These are phyloP conservation scores for Glycine tomentella DNA, from an alignment of 306 rosid genomes.

Conservation along the genomic window DNA sequence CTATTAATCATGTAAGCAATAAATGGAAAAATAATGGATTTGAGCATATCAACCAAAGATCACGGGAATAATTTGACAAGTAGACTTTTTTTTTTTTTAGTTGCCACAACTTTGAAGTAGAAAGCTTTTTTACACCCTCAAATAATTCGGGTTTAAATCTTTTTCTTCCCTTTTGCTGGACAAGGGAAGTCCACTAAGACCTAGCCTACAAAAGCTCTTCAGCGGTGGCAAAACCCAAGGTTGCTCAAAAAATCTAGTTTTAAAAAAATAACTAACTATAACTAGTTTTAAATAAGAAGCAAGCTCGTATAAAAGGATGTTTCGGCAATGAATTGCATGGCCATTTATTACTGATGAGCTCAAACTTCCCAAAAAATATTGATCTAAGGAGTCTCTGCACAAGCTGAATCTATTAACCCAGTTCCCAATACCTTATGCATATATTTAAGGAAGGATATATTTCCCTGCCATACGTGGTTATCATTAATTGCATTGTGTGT, in stretches of 20 bases:
- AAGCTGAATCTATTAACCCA: neutral
- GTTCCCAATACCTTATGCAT: slow-evolving; percentile 9
- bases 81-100: too few relatives aligned
- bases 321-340: neutral
- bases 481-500: neutral
- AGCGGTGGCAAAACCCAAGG: too few relatives aligned
- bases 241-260: too few relatives aligned
- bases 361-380: neutral
- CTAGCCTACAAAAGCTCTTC: too few relatives aligned
- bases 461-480: neutral
- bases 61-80: slow-evolving; percentile 4
- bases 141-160: too few relatives aligned
- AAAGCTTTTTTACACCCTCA: too few relatives aligned
- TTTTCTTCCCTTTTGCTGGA: too few relatives aligned
- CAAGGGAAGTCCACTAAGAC: too few relatives aligned
- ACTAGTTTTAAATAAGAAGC: neutral
- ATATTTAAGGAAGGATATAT: neutral
- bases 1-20: neutral
- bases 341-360: neutral
- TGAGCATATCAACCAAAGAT: neutral
- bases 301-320: neutral
- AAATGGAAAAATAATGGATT: too few relatives aligned
- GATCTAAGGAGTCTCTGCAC: neutral
- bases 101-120: neutral
- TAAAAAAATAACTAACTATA: too few relatives aligned